Base-by-base conservation (phyloP, 2,329 filamentous ascomycete species). In the Sclerotinia minor region DNA sequence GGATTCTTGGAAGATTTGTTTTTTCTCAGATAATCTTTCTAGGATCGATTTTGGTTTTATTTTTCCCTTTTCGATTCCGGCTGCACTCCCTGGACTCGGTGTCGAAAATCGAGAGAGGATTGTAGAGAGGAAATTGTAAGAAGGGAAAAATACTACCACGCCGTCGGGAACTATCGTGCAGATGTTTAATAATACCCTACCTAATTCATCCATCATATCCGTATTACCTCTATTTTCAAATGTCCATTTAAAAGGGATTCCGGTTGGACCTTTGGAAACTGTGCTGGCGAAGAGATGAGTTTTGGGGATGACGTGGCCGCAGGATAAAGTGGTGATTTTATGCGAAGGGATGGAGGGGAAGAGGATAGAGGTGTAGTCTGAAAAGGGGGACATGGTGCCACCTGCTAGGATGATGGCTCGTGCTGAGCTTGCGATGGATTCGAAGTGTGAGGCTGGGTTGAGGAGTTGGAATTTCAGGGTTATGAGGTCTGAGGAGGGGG, bases 331-430 rank as follows among this genome's bases (percentile, higher is more conserved):
- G 13, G 85, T 89, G 55, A 98, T 85, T 67, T 87, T 87, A 0
- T 81, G 79, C 0, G 83, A 73, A 0, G 85, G 77, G 0, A 97
- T 78, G 60, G 91, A 89, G 0, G 94, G 91, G 70, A 99, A 95
- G 0, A 99, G 83, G 74, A 97, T 92, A 5, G 90, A 85, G 47
- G 85, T 88, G 79, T 97, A 99, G 79, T 98, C 95, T 32, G 89
- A 86, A 81, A 98, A 96, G 0, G 95, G 95, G 2, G 95, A 96
- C 95, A 99, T 98, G 35, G 95, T 99, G 29, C 95, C 95, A 68
- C 95, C 95, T 0, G 94, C 95, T 4, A 99, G 82, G 53, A 99
- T 90, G 4, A 99, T 91, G 2, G 94, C 92, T 68, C 93, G 85
- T 0, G 95, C 92, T 70, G 91, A 88, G 41, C 92, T 88, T 2